phyloP scores from a whole-genome alignment of 768 basidiomycete species.

The Suillus clintonianus region DNA sequence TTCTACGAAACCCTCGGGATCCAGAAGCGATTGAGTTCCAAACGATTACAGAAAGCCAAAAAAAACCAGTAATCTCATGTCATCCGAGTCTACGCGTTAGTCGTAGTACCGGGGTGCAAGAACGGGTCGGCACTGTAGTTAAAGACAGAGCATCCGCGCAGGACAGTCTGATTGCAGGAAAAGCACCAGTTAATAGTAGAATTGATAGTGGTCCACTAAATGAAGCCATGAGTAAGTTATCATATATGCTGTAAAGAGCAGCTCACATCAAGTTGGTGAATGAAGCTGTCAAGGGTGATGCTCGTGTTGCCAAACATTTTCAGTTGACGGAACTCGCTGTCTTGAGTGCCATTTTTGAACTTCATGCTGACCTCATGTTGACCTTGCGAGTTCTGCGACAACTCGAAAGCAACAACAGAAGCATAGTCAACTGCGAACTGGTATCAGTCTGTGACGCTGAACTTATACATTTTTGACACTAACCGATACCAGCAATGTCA shows the following conservation, averaged over 20 bases:
- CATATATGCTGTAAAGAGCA: background rate
- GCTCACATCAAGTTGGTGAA: constrained; percentile 5
- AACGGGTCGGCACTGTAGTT: background rate
- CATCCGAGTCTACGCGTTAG: no score
- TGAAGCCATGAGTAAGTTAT: no score
- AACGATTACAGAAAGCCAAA: no score
- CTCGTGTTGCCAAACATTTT: constrained; percentile 54
- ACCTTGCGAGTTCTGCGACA: constrained; percentile 61
- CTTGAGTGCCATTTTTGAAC: constrained; percentile 70
- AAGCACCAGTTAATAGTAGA: no score
- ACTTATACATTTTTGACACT: constrained; percentile 26
- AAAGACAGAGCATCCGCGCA: constrained; percentile 4
- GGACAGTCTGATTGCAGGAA: constrained; percentile 11
- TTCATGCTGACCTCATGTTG: constrained; percentile 71
- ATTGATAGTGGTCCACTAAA: no score
- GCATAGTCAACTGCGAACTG: constrained; percentile 56
- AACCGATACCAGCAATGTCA: constrained; percentile 20
- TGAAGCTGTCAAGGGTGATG: background rate
- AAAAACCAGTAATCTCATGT: no score
- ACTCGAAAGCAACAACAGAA: constrained; percentile 69
- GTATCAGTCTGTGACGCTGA: background rate
- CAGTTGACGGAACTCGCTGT: constrained; percentile 54
- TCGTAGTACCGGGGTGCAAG: background rate
- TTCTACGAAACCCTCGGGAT: no score
- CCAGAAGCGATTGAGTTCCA: no score